Base-by-base conservation (phyloP, 164 flowering plant genomes). In the Cinnamomum micranthum region DNA sequence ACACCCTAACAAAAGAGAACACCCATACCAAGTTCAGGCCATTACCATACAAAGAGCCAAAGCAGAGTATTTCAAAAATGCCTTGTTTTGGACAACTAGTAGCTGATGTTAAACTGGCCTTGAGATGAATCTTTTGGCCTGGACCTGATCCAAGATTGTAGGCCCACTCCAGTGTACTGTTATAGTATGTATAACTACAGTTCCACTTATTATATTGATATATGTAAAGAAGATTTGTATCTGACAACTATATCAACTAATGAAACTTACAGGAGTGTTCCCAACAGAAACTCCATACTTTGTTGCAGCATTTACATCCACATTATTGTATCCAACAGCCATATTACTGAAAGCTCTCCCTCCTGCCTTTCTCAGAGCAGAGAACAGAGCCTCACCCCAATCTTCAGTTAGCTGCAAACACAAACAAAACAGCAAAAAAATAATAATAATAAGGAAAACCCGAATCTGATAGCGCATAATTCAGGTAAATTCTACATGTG, bases 241-340 rank as follows among this genome's bases (percentile, higher is more conserved):
- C 15, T 52, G 59, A 52, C 14, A 15, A 52, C 59, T 17, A 13
- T 17, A 13, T 52, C 14, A 13, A 41, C 41, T 27, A 62, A 41
- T 41, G 75, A 59, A 17, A 72, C 91, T 91, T 77, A 91, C 99
- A 67, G 99, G 99, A 71, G 99, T 93, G 75, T 95, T 95, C 59
- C 97, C 99, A 77, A 95, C 94, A 58, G 96, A 94, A 75, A 95
- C 87, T 22, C 94, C 98, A 77, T 90, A 86, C 82, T 93, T 95
- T 31, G 68, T 90, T 28, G 99, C 96, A 60, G 92, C 97, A 83
- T 87, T 81, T 52, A 95, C 93, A 80, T 95, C 96, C 51, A 92
- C 99, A 74, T 92, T 95, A 85, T 95, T 93, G 79, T 93, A 95
- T 2, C 99, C 99, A 65, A 92, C 97, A 69, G 98, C 97, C 99